These are phyloP conservation scores for Solanum megistacrolobum DNA, from an alignment of 257 asterid species.

Conservation along the genomic window DNA sequence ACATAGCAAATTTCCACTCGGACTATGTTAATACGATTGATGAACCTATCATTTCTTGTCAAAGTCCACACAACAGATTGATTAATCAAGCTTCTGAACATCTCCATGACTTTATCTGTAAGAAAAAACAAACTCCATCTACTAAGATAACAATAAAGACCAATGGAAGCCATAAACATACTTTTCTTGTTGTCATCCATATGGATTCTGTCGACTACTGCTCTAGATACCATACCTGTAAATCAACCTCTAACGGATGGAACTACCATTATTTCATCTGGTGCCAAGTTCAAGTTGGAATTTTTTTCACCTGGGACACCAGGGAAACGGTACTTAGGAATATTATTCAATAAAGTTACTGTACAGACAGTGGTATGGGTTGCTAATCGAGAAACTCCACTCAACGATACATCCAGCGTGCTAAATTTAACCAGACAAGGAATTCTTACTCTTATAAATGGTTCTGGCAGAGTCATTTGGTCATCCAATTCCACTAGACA, in stretches of 20 bases:
- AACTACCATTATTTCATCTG: conserved; percentile 13
- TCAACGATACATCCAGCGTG: conserved; percentile 7
- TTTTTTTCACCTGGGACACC: conserved; percentile 15
- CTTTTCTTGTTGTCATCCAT: not conserved
- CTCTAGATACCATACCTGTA: conserved; percentile 3
- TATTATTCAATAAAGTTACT: conserved; percentile 26
- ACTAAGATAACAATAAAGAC: not conserved
- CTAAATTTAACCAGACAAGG: conserved; percentile 13
- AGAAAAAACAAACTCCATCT: not conserved
- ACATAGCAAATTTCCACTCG: too few species aligned
- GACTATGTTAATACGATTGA: too few species aligned
- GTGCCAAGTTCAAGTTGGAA: conserved; percentile 16
- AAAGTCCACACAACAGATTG: too few species aligned
- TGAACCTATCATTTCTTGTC: too few species aligned
- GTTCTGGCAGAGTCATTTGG: conserved; percentile 16
- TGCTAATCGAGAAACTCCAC: conserved; percentile 21
- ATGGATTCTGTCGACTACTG: not conserved
- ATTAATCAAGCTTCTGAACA: too few species aligned
- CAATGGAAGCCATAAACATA: not conserved
- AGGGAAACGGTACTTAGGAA: conserved; percentile 14
- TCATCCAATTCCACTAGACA: conserved; percentile 5
- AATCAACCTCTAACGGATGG: conserved; percentile 9
- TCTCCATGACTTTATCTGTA: not conserved
- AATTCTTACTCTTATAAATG: conserved; percentile 1
- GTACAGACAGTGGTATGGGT: conserved; percentile 21